Conservation (phyloP, 805 yeast species). For the Geotrichum ghanense region DNA sequence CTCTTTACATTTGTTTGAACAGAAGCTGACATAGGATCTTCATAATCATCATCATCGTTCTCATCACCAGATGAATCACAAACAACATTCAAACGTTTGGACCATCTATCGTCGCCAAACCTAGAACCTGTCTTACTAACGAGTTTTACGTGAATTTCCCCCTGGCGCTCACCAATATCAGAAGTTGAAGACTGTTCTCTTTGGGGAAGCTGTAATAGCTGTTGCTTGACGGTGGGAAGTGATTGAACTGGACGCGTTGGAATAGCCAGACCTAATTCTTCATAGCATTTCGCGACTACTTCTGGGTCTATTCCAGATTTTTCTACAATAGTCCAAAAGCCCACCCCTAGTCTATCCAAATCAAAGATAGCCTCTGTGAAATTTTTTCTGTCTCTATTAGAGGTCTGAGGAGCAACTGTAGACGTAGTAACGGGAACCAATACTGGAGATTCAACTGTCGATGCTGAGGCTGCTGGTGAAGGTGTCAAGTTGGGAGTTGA, state of each 20-base stretch:
- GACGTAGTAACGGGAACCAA: background rate
- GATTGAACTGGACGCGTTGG: no score
- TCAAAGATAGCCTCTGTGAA: background rate
- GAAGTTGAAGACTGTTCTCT: no score
- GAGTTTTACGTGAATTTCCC: no score
- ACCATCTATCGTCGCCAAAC: conserved; percentile 1
- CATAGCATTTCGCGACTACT: background rate
- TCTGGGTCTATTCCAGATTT: background rate
- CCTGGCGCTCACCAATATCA: no score
- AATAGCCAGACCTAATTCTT: background rate
- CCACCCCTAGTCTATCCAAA: background rate
- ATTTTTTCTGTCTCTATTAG: background rate
- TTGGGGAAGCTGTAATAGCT: no score
- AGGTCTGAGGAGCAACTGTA: background rate
- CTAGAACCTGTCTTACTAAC: no score
- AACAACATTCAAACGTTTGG: background rate
- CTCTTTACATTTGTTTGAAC: background rate
- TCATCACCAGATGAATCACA: background rate
- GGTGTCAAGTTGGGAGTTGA: no score
- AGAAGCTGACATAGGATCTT: background rate
- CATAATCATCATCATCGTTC: background rate
- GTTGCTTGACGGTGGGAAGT: no score
- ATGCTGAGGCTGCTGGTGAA: background rate
- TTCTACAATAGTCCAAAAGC: background rate
- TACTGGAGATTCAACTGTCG: background rate